These are phyloP conservation scores for Dendrobium chrysotoxum DNA, from an alignment of 106 monocot genomes.

Conservation along the genomic window DNA sequence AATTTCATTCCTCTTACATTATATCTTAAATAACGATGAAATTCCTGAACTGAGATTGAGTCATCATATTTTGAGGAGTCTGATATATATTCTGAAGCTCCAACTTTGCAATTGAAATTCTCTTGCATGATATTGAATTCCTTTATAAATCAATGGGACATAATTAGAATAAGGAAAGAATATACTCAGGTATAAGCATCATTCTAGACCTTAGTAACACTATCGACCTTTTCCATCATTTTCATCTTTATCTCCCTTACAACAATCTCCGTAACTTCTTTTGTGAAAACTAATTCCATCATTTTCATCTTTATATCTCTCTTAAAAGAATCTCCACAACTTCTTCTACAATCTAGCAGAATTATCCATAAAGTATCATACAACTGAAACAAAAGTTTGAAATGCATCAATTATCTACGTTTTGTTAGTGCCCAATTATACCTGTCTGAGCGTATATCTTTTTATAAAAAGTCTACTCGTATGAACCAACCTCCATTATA, in stretches of 20 bases:
- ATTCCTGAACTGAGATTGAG: too few species aligned
- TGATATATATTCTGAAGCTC: background rate
- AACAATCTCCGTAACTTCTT: background rate
- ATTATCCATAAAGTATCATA: background rate
- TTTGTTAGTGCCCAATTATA: background rate
- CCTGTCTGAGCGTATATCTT: slow-evolving; percentile 19
- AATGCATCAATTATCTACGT: background rate
- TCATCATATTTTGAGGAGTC: background rate
- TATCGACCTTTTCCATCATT: background rate
- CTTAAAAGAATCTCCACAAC: background rate
- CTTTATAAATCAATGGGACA: background rate
- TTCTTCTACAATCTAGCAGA: slow-evolving; percentile 3
- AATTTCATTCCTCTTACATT: too few species aligned
- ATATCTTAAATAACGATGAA: too few species aligned
- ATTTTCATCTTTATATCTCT: background rate
- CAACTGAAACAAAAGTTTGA: background rate
- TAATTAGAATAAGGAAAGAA: background rate
- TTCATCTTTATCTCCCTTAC: too few species aligned
- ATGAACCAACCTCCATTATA: slow-evolving; percentile 28
- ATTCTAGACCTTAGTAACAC: background rate
- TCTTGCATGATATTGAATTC: background rate
- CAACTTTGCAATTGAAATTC: background rate
- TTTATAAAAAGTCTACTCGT: slow-evolving; percentile 34
- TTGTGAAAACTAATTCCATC: background rate
- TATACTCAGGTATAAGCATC: background rate